Percentiles rank a stretch among this genome's conserved stretches.
Evolutionary conservation across 805 yeast genomes (phyloP).

Genomic region (Ogataea populi-albae): DNA sequence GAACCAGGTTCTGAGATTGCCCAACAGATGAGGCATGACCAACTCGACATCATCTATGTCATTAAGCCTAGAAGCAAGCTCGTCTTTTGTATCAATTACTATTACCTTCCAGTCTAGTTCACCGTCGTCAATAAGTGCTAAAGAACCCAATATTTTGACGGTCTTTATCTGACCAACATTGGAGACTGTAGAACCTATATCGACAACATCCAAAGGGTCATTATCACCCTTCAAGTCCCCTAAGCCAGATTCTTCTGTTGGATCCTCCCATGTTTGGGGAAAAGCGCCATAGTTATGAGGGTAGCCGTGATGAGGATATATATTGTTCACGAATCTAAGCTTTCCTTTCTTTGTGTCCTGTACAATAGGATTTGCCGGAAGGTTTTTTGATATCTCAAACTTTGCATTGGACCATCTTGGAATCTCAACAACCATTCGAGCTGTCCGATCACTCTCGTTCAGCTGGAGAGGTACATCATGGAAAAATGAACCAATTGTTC

Average conservation of each 20-base stretch:
- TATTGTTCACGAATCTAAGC: slow-evolving; percentile 70
- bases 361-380: slow-evolving; percentile 67
- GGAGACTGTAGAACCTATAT: slow-evolving; percentile 60
- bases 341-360: slow-evolving; percentile 73
- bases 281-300: slow-evolving; percentile 86
- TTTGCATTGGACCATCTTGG: slow-evolving; percentile 84
- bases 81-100: slow-evolving; percentile 65
- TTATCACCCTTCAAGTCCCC: slow-evolving; percentile 71
- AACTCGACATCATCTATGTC: slow-evolving; percentile 66
- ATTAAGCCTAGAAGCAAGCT: slow-evolving; percentile 56
- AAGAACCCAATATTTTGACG: slow-evolving; percentile 70
- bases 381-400: slow-evolving; percentile 64
- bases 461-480: slow-evolving; percentile 68
- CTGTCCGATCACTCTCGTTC: slow-evolving; percentile 40
- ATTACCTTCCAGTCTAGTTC: slow-evolving; percentile 95
- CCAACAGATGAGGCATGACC: slow-evolving; percentile 67
- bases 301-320: slow-evolving; percentile 82
- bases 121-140: slow-evolving; percentile 86
- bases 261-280: slow-evolving; percentile 98
- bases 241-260: slow-evolving; percentile 46
- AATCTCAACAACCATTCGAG: slow-evolving; percentile 70
- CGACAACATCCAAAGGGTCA: slow-evolving; percentile 94
- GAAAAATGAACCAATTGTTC: slow-evolving; percentile 55
- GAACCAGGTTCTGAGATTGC: slow-evolving; percentile 75
- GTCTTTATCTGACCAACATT: slow-evolving; percentile 52